Percentiles rank a stretch among this genome's conserved stretches.
Evolutionary conservation across 345 rosid genomes (phyloP).

Genomic region (Salix suchowensis): DNA sequence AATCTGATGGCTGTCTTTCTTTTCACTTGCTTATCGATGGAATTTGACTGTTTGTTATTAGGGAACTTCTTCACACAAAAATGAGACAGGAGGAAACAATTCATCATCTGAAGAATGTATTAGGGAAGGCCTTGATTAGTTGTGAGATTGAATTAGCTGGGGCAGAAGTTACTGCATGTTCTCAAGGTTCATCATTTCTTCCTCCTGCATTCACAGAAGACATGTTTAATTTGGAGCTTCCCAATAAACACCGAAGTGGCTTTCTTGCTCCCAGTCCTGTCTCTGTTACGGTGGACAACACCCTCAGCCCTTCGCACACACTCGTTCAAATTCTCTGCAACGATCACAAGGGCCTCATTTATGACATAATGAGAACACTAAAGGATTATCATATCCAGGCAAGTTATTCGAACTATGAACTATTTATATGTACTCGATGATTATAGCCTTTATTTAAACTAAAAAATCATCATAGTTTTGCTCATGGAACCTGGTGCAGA

Average conservation of each 20-base stretch:
- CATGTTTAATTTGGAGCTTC: slow-evolving; percentile 46
- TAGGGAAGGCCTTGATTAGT: slow-evolving; percentile 51
- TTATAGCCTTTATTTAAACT: neutral
- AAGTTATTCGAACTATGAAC: neutral
- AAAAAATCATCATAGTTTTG: neutral
- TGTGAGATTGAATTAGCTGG: slow-evolving; percentile 61
- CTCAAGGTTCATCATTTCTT: slow-evolving; percentile 55
- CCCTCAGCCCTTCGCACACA: slow-evolving; percentile 57
- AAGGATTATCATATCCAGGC: slow-evolving; percentile 69
- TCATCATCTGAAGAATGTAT: slow-evolving; percentile 29
- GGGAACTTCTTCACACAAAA: slow-evolving; percentile 51
- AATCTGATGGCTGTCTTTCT: neutral
- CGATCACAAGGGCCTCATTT: slow-evolving; percentile 71
- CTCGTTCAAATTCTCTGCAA: slow-evolving; percentile 51
- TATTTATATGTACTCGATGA: neutral
- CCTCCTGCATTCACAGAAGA: slow-evolving; percentile 49
- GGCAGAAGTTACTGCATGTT: slow-evolving; percentile 49
- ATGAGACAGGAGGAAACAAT: slow-evolving; percentile 46
- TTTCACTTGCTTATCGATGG: neutral
- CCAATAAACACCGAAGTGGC: slow-evolving; percentile 26
- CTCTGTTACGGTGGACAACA: slow-evolving; percentile 47
- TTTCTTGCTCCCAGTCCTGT: slow-evolving; percentile 34
- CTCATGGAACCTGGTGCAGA: neutral
- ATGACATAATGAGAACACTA: slow-evolving; percentile 59
- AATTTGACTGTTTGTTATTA: slow-evolving; percentile 7